phyloP scores from a whole-genome alignment of 139 green algal genomes.

The Chlorella sorokiniana region DNA sequence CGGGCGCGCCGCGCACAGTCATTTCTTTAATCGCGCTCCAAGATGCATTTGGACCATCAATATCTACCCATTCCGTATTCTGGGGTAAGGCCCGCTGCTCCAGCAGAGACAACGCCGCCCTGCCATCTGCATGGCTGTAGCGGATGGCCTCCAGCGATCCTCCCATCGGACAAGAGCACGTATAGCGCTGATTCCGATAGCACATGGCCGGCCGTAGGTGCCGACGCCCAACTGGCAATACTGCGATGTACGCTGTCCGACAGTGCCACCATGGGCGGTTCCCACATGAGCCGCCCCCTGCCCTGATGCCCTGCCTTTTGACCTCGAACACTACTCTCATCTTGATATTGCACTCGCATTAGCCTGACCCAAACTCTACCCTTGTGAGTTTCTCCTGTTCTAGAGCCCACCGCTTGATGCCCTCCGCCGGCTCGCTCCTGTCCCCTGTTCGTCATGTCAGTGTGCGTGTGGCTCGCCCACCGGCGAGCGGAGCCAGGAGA shows the following conservation, averaged over 20 bases:
- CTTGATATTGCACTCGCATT: neutral
- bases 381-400: too few species aligned
- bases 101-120: constrained; percentile 80
- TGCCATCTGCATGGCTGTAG: constrained; percentile 49
- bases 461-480: neutral
- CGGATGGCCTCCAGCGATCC: constrained; percentile 73
- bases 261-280: neutral
- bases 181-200: too few species aligned
- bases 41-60: constrained; percentile 56
- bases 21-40: constrained; percentile 86
- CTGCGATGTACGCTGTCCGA: neutral
- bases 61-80: constrained; percentile 66
- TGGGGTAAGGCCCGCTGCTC: constrained; percentile 89
- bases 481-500: neutral
- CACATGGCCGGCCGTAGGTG: neutral
- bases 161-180: too few species aligned
- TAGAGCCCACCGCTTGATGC: neutral
- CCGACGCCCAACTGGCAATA: neutral
- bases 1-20: constrained; percentile 92
- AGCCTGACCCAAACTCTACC: neutral
- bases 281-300: neutral
- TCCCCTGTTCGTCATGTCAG: too few species aligned
- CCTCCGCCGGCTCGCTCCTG: neutral
- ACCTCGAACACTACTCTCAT: too few species aligned
- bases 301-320: neutral